Evolutionary conservation across 2,329 filamentous ascomycete genomes (phyloP), one percentile per base, ranked within the genome.

Genomic region (Epichloe sibirici): DNA sequence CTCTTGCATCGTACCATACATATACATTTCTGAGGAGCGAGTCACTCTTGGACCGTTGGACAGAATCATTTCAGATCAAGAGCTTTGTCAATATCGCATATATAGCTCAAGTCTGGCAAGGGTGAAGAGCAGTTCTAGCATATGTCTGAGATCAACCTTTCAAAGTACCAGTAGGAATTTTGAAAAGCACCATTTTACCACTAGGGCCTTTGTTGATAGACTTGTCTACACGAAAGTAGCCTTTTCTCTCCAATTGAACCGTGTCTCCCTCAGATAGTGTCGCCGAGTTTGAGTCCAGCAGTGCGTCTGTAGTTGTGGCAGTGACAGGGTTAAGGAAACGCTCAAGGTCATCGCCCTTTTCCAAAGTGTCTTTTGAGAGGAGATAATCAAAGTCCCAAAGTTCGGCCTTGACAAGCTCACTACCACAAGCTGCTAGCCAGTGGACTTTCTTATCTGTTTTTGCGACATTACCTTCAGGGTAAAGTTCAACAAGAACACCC

Each of bases 381-480:
- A 51, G 31, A 42, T 51, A 21, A 21, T 43, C 49, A 38, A 51
- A 46, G n/a, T 46, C 43, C 44, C 49, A 46, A n/a, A 47, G 43
- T 17, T 47, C 49, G 12, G 49, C 43, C 21, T 21, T 4, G n/a
- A 31, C 4, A 11, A 46, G 17, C 7, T 47, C 31, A n/a, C n/a
- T 31, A 8, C 35, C 49, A 11, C 9, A 12, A 47, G 49, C 43
- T 5, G 49, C 49, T 39, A 51, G 21, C 49, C 49, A 51, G 40
- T 51, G 49, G 39, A 51, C n/a, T 39, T 51, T 51, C 42, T 51
- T 46, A 28, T 45, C n/a, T 23, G 49, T 40, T 34, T 47, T 46
- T 17, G 7, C 37, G 6, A 17, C 43, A 40, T 31, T 17, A 8
- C 49, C 49, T 3, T 42, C 31, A 15, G 15, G 44, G 31, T 51